Conservation (phyloP, 2,329 filamentous ascomycete species). For the Talaromyces sp. region DNA sequence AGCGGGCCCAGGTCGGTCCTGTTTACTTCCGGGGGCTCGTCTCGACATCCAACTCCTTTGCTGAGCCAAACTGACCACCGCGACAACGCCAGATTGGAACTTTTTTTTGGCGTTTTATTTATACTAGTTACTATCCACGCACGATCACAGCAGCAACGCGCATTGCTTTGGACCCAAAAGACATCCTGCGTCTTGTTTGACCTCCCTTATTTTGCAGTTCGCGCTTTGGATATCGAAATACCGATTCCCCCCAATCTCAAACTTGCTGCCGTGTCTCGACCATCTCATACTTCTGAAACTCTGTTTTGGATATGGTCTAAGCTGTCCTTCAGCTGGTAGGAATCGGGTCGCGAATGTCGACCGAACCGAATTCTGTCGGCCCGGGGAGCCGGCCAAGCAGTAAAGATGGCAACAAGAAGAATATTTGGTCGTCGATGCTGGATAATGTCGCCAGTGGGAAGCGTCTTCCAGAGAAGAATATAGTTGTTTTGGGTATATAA, state of each 20-base stretch:
- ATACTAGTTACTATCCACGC: not conserved
- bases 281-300: not conserved
- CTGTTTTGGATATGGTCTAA: conserved; percentile 29
- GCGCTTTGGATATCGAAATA: not conserved
- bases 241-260: not conserved
- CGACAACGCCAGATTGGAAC: not conserved
- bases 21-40: not conserved
- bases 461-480: conserved; percentile 83
- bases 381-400: conserved; percentile 39
- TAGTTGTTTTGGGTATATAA: conserved; percentile 70
- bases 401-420: conserved; percentile 67
- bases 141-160: not conserved
- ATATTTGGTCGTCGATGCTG: conserved; percentile 92
- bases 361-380: conserved; percentile 28
- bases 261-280: not conserved
- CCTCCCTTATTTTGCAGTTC: conserved; percentile 24
- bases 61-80: not conserved
- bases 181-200: conserved; percentile 9
- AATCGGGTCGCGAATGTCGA: conserved; percentile 34
- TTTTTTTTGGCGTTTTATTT: not conserved
- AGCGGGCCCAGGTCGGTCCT: not conserved
- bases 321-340: conserved; percentile 27
- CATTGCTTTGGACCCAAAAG: not conserved
- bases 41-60: not conserved
- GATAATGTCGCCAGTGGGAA: conserved; percentile 86